phyloP scores from a whole-genome alignment of 208 protist genomes.

The Baffinella frigidus region DNA sequence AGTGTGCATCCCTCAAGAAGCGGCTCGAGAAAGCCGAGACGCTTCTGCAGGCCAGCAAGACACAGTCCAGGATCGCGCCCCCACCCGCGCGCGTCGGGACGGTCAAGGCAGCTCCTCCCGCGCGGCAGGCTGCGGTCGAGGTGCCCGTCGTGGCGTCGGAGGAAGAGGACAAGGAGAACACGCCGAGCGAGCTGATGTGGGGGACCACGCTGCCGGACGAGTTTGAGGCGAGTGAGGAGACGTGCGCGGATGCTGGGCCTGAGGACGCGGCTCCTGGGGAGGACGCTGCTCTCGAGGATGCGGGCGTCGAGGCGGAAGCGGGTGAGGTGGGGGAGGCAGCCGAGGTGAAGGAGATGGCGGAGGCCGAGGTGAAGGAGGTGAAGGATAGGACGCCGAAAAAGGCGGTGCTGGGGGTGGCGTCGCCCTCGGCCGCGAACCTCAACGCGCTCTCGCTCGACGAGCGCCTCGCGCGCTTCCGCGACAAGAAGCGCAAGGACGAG shows the following conservation, averaged over 20 bases:
- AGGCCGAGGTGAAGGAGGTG: background rate
- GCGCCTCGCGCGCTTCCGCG: background rate
- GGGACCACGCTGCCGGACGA: background rate
- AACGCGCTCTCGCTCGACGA: background rate
- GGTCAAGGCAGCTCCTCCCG: no score
- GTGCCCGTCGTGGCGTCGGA: background rate
- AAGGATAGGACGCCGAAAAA: background rate
- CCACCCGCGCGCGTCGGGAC: no score
- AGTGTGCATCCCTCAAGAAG: no score
- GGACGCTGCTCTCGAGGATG: background rate
- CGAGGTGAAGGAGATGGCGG: background rate
- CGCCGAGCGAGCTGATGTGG: background rate
- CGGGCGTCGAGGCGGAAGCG: background rate
- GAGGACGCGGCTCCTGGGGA: background rate
- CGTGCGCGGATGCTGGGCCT: background rate
- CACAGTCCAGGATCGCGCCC: no score
- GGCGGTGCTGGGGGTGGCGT: background rate
- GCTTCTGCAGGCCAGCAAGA: no score
- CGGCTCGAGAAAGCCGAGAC: no score
- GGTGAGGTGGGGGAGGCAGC: background rate
- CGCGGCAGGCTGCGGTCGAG: background rate
- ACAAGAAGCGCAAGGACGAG: constrained; percentile 18
- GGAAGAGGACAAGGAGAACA: background rate
- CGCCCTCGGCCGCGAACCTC: background rate
- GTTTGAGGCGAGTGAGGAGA: background rate